Conservation (phyloP, 106 monocot genomes). For the Dioscorea alata region DNA sequence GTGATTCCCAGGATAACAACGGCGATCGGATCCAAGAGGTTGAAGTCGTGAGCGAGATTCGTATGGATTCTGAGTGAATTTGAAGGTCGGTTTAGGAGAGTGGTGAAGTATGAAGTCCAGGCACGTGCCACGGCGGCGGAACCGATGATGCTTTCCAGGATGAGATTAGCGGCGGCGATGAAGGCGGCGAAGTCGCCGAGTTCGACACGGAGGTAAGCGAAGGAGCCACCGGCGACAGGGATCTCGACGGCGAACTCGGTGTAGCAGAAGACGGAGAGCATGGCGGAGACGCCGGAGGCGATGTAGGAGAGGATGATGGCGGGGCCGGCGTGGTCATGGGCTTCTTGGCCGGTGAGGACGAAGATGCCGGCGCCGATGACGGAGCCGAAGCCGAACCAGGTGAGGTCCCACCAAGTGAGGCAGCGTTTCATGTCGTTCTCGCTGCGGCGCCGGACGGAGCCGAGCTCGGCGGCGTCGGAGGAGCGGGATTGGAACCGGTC, state of each 20-base stretch:
- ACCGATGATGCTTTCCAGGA: constrained; percentile 46
- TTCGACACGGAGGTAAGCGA: constrained; percentile 67
- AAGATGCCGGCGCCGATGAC: constrained; percentile 74
- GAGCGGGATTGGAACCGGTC: constrained; percentile 44
- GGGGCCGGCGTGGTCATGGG: constrained; percentile 55
- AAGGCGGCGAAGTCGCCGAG: constrained; percentile 65
- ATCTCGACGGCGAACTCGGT: constrained; percentile 81
- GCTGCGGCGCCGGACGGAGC: constrained; percentile 21
- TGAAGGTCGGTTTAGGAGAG: constrained; percentile 21
- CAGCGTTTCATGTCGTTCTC: constrained; percentile 40
- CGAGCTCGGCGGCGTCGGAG: constrained; percentile 33
- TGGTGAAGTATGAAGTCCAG: constrained; percentile 48
- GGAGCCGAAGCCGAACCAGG: constrained; percentile 73
- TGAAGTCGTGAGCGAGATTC: constrained; percentile 42
- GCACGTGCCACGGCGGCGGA: constrained; percentile 34
- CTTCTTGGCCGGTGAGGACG: constrained; percentile 70
- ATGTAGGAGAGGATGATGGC: constrained; percentile 70
- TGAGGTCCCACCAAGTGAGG: constrained; percentile 78
- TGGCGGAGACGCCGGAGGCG: constrained; percentile 52
- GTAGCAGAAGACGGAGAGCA: constrained; percentile 81
- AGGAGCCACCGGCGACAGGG: constrained; percentile 70
- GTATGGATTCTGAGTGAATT: constrained; percentile 29
- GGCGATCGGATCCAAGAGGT: constrained; percentile 67
- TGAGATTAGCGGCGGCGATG: constrained; percentile 47
- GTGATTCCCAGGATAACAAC: constrained; percentile 34